A percentile compares a stretch with the other conserved stretches of the same genome.
phyloP scores from a whole-genome alignment of 2,329 filamentous ascomycete genomes.

The Zymoseptoria ardabiliae region DNA sequence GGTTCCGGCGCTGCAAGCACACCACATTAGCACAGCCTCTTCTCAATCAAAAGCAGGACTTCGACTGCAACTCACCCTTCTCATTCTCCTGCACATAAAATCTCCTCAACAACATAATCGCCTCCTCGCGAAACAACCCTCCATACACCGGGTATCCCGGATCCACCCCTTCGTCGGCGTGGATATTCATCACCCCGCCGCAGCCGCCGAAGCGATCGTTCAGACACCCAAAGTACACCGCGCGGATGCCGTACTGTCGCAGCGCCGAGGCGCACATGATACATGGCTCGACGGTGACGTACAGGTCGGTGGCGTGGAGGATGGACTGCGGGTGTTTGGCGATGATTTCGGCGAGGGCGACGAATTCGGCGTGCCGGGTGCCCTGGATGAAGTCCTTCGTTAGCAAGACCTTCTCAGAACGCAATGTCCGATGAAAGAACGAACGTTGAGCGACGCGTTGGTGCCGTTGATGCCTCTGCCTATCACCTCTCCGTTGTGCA shows the following conservation, averaged over 20 bases:
- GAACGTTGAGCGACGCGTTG: slow-evolving; percentile 68
- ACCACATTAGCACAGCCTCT: slow-evolving; percentile 1
- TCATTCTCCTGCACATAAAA: slow-evolving; percentile 99
- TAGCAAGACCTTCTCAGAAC: too few relatives aligned
- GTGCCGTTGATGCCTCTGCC: slow-evolving; percentile 95
- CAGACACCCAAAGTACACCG: slow-evolving; percentile 88
- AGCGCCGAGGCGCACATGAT: slow-evolving; percentile 97
- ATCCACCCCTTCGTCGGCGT: slow-evolving; percentile 68
- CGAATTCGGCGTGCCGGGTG: slow-evolving; percentile 90
- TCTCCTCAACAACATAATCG: slow-evolving; percentile 80
- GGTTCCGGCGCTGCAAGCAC: slow-evolving; percentile 50
- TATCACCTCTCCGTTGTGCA: slow-evolving; percentile 70
- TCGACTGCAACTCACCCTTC: slow-evolving; percentile 54
- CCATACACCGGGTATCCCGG: slow-evolving; percentile 74
- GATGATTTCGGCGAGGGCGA: slow-evolving; percentile 66
- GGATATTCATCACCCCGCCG: slow-evolving; percentile 83
- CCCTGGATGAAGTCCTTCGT: slow-evolving; percentile 47
- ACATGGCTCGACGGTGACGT: slow-evolving; percentile 96
- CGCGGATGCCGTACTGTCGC: slow-evolving; percentile 77
- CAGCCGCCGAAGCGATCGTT: slow-evolving; percentile 98
- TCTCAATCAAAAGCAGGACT: not conserved
- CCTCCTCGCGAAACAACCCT: slow-evolving; percentile 83
- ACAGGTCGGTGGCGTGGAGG: slow-evolving; percentile 69
- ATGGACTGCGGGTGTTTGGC: slow-evolving; percentile 58
- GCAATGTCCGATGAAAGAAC: too few relatives aligned